Conservation (phyloP, 1,284 basidiomycete species). For the Wolfiporia cocos region DNA sequence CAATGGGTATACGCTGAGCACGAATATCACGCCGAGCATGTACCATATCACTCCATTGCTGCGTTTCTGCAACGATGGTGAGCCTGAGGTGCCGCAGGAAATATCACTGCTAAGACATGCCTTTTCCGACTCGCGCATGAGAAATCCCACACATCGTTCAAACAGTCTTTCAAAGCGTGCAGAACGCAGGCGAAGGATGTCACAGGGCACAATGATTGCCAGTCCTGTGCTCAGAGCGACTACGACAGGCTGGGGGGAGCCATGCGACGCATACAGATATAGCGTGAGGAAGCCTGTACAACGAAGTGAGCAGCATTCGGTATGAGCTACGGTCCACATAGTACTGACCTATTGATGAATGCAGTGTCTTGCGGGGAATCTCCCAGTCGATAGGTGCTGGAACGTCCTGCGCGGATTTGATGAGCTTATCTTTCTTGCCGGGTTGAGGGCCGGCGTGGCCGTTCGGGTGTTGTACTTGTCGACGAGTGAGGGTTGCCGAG, state of each 20-base stretch:
- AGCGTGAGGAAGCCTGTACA: slow-evolving; percentile 77
- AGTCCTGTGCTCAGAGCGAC: slow-evolving; percentile 63
- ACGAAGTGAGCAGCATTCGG: slow-evolving; percentile 1
- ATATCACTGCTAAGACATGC: slow-evolving; percentile 32
- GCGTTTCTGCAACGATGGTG: slow-evolving; percentile 37
- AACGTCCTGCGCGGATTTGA: too few species aligned
- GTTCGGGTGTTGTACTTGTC: too few species aligned
- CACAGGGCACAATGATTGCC: slow-evolving; percentile 67
- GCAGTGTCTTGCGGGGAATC: slow-evolving; percentile 87
- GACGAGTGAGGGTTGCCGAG: too few species aligned
- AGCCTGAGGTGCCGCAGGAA: background rate
- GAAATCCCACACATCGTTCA: slow-evolving; percentile 74
- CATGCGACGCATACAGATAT: slow-evolving; percentile 63
- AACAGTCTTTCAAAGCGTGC: slow-evolving; percentile 71
- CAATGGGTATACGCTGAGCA: slow-evolving; percentile 74
- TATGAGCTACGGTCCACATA: slow-evolving; percentile 22
- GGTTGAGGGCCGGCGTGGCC: too few species aligned
- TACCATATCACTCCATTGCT: slow-evolving; percentile 96
- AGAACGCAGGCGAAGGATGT: slow-evolving; percentile 73
- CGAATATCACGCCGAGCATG: slow-evolving; percentile 84
- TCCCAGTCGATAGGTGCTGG: slow-evolving; percentile 73
- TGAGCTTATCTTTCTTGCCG: too few species aligned
- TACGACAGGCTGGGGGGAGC: slow-evolving; percentile 54
- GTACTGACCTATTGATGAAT: slow-evolving; percentile 78
- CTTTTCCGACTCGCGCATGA: slow-evolving; percentile 94